Conservation (phyloP, 176 grass and related monocot genomes). For the Rhynchospora tenuis region DNA sequence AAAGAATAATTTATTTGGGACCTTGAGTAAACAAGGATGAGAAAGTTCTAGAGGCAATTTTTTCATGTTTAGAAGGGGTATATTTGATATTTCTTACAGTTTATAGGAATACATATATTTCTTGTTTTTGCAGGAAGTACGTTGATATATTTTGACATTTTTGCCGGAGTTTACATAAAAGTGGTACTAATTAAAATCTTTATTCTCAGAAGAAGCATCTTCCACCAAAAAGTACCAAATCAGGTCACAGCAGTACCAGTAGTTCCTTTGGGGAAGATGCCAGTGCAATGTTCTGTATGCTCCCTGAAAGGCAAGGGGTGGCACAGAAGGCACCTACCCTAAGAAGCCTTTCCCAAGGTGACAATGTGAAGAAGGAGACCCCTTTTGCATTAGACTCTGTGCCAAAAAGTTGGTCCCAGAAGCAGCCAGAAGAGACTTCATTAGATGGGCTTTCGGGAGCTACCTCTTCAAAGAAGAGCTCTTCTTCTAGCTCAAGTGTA, state of each 20-base stretch:
- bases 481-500: constrained; percentile 20
- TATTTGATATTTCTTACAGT: not conserved
- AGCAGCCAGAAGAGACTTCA: not conserved
- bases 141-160: not conserved
- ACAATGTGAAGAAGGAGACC: constrained; percentile 12
- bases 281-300: not conserved
- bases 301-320: not conserved
- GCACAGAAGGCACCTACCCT: not conserved
- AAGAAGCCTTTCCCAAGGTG: constrained; percentile 10
- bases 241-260: not conserved
- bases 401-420: constrained; percentile 7
- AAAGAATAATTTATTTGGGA: not conserved
- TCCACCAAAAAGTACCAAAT: constrained; percentile 21
- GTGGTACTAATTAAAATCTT: not conserved
- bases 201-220: constrained; percentile 17
- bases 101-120: not conserved
- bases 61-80: not conserved
- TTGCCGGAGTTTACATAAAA: not conserved
- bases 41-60: not conserved
- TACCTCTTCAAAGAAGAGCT: constrained; percentile 5
- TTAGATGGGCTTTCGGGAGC: not conserved
- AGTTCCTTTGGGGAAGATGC: constrained; percentile 10
- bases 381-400: not conserved
- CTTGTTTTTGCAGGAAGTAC: not conserved
- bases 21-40: not conserved